Evolutionary conservation across 2,329 filamentous ascomycete species (phyloP).

Genomic region (Cladophialophora psammophila): DNA sequence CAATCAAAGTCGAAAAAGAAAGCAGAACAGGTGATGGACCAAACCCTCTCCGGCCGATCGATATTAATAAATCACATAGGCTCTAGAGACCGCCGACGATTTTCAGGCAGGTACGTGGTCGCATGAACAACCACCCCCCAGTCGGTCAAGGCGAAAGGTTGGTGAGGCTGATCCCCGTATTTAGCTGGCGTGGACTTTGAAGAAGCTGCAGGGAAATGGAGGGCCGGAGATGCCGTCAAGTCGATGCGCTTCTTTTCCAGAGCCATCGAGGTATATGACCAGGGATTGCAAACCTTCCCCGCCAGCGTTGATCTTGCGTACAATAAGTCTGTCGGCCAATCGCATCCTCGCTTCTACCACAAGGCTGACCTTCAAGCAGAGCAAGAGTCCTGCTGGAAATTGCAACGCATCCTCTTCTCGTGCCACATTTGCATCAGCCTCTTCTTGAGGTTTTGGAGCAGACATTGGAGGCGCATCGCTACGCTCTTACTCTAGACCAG

Average conservation of each 20-base stretch:
- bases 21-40: slow-evolving; percentile 47
- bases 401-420: slow-evolving; percentile 69
- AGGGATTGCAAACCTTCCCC: slow-evolving; percentile 67
- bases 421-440: slow-evolving; percentile 63
- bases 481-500: slow-evolving; percentile 65
- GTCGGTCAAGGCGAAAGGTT: background rate
- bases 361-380: slow-evolving; percentile 48
- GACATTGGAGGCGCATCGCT: slow-evolving; percentile 69
- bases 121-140: slow-evolving; percentile 8
- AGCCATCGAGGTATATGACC: slow-evolving; percentile 71
- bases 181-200: slow-evolving; percentile 71
- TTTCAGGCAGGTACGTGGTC: slow-evolving; percentile 64
- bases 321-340: slow-evolving; percentile 65
- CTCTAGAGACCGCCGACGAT: slow-evolving; percentile 70
- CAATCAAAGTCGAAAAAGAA: slow-evolving; percentile 41
- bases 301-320: slow-evolving; percentile 74
- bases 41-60: background rate
- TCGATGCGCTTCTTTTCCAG: slow-evolving; percentile 65
- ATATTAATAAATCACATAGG: slow-evolving; percentile 47
- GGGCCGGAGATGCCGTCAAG: slow-evolving; percentile 73
- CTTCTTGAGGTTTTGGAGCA: slow-evolving; percentile 64
- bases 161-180: background rate
- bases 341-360: background rate
- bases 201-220: slow-evolving; percentile 77
- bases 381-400: slow-evolving; percentile 74